Conservation (phyloP, 1,139 yeast genomes). For the Wickerhamomyces sp. region DNA sequence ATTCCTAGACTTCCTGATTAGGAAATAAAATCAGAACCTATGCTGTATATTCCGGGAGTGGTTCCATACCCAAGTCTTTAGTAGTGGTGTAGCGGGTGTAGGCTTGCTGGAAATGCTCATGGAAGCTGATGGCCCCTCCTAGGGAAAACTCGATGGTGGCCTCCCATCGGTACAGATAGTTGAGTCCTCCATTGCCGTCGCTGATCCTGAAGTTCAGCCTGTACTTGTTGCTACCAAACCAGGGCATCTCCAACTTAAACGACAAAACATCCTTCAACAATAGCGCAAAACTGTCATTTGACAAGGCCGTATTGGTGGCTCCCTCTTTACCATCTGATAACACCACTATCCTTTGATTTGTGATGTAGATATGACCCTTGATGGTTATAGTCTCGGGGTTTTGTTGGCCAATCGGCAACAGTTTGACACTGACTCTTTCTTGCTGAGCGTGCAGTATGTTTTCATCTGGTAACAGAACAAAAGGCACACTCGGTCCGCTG, state of each 20-base stretch:
- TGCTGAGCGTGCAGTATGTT: slow-evolving; percentile 16
- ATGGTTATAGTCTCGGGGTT: slow-evolving; percentile 24
- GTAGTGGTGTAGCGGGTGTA: slow-evolving; percentile 27
- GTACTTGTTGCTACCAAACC: slow-evolving; percentile 54
- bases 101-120: slow-evolving; percentile 27
- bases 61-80: slow-evolving; percentile 38
- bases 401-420: slow-evolving; percentile 17
- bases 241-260: slow-evolving; percentile 42
- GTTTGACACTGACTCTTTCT: slow-evolving; percentile 11
- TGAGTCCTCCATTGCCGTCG: slow-evolving; percentile 39
- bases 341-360: slow-evolving; percentile 29
- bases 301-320: no score
- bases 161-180: slow-evolving; percentile 35
- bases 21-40: slow-evolving; percentile 1
- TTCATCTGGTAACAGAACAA: slow-evolving; percentile 21
- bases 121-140: slow-evolving; percentile 44
- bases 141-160: slow-evolving; percentile 40
- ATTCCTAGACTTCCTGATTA: slow-evolving; percentile 5
- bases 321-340: slow-evolving; percentile 22
- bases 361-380: slow-evolving; percentile 28
- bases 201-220: slow-evolving; percentile 37
- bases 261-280: slow-evolving; percentile 20
- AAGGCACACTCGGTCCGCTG: slow-evolving; percentile 18
- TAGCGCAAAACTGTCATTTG: slow-evolving; percentile 27
- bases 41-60: slow-evolving; percentile 37